A percentile compares a stretch with the other conserved stretches of the same genome.
Evolutionary conservation across 345 rosid species (phyloP).

Genomic region (Chamaenerion angustifolium): DNA sequence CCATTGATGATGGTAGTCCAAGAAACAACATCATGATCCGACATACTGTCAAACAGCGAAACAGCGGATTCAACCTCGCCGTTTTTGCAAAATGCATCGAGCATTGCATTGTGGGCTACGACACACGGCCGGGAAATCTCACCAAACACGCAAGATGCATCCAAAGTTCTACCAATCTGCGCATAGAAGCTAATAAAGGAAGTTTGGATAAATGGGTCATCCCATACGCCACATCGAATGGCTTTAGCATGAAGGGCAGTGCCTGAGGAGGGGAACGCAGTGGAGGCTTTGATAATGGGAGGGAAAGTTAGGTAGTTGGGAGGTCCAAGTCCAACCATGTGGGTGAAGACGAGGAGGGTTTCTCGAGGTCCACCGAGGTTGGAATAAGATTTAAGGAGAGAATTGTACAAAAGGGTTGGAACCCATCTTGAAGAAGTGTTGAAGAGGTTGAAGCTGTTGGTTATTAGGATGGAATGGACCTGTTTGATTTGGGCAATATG

Average conservation of each 20-base stretch:
- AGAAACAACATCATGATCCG: conserved; percentile 40
- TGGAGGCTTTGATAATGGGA: conserved; percentile 44
- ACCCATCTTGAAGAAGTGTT: conserved; percentile 18
- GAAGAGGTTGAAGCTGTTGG: conserved; percentile 17
- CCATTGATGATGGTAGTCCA: conserved; percentile 70
- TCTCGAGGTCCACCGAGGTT: conserved; percentile 18
- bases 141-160: conserved; percentile 40
- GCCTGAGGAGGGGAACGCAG: conserved; percentile 19
- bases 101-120: conserved; percentile 38
- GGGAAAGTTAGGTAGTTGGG: conserved; percentile 46
- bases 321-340: conserved; percentile 53
- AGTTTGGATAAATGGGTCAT: conserved; percentile 41
- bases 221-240: conserved; percentile 29
- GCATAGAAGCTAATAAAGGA: conserved; percentile 37
- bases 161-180: conserved; percentile 11
- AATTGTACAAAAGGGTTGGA: conserved; percentile 35
- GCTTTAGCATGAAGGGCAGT: conserved; percentile 39
- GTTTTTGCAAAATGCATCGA: conserved; percentile 50
- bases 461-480: conserved; percentile 34
- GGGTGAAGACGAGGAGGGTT: conserved; percentile 35
- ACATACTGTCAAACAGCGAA: conserved; percentile 33
- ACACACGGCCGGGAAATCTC: conserved; percentile 37
- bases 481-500: conserved; percentile 33
- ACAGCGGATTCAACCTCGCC: conserved; percentile 42
- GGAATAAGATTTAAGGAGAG: conserved; percentile 49